Evolutionary conservation across 2,329 filamentous ascomycete genomes (phyloP).

Genomic region (Aureobasidium pullulans): DNA sequence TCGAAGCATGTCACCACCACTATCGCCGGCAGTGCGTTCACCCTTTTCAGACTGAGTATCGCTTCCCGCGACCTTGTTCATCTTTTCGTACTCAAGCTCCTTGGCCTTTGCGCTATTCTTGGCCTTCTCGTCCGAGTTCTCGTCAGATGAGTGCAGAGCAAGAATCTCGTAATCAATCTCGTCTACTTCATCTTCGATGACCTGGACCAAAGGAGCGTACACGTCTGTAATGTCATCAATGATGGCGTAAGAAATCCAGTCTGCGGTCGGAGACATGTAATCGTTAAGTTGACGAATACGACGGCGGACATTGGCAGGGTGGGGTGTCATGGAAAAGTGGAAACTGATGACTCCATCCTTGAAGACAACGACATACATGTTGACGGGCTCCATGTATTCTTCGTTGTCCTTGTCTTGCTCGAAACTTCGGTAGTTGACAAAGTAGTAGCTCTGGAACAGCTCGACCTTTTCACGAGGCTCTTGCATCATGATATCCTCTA

Average conservation of each 20-base stretch:
- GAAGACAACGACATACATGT: conserved; percentile 97
- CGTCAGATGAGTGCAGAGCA: conserved; percentile 57
- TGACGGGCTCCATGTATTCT: conserved; percentile 88
- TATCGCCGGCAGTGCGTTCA: conserved; percentile 34
- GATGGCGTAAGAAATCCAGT: conserved; percentile 97
- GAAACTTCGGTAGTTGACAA: conserved; percentile 96
- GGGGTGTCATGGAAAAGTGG: conserved; percentile 92
- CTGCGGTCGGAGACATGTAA: conserved; percentile 83
- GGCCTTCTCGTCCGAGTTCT: conserved; percentile 17
- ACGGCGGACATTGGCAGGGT: conserved; percentile 90
- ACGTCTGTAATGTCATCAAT: conserved; percentile 98
- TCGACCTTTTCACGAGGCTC: conserved; percentile 98
- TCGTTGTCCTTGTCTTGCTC: conserved; percentile 88
- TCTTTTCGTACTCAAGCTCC: conserved; percentile 20
- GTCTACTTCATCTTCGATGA: conserved; percentile 92
- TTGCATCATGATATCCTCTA: conserved; percentile 95
- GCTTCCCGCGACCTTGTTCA: conserved; percentile 22
- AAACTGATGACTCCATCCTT: conserved; percentile 92
- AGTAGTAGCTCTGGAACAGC: conserved; percentile 95
- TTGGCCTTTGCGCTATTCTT: conserved; percentile 16
- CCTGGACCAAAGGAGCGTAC: conserved; percentile 84
- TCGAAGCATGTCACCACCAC: conserved; percentile 74
- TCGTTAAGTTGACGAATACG: conserved; percentile 90
- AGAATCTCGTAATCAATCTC: conserved; percentile 92
- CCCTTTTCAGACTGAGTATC: conserved; percentile 20